phyloP scores from a whole-genome alignment of 495 filamentous ascomycete genomes.

The Apiosordaria backusii region DNA sequence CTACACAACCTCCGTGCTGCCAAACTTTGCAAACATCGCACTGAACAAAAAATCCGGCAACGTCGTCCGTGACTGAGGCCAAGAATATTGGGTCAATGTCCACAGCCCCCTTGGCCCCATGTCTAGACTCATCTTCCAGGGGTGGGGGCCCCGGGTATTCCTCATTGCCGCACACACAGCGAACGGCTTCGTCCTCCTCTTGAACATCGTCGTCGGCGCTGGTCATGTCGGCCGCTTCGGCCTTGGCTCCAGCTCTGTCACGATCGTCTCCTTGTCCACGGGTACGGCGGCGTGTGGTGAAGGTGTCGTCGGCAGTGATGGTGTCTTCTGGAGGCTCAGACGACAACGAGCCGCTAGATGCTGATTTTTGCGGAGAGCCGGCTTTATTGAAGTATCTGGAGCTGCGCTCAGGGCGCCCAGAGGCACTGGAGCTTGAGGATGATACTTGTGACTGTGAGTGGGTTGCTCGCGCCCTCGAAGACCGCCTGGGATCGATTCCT shows the following conservation, averaged over 20 bases:
- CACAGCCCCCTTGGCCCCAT: slow-evolving; percentile 45
- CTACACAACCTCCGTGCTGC: slow-evolving; percentile 98
- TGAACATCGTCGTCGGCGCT: slow-evolving; percentile 61
- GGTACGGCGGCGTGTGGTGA: slow-evolving; percentile 58
- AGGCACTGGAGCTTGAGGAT: slow-evolving; percentile 66
- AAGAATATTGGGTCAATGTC: slow-evolving; percentile 56
- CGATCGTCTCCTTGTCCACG: slow-evolving; percentile 62
- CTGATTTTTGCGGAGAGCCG: slow-evolving; percentile 67
- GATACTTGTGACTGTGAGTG: slow-evolving; percentile 77
- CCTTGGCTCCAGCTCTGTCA: slow-evolving; percentile 47
- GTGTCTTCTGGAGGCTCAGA: slow-evolving; percentile 80
- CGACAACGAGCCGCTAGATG: slow-evolving; percentile 64
- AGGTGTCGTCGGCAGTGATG: slow-evolving; percentile 54
- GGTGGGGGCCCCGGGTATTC: slow-evolving; percentile 90
- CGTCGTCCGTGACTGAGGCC: slow-evolving; percentile 74
- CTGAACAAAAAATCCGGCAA: slow-evolving; percentile 94
- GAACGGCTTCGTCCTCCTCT: slow-evolving; percentile 89
- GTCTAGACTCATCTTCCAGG: slow-evolving; percentile 57
- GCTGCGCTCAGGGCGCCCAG: slow-evolving; percentile 62
- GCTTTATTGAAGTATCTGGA: slow-evolving; percentile 69
- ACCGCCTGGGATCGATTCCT: slow-evolving; percentile 73
- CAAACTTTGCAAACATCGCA: slow-evolving; percentile 97
- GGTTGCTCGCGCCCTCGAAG: slow-evolving; percentile 80
- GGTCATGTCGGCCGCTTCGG: slow-evolving; percentile 49
- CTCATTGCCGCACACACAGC: slow-evolving; percentile 90